Percentiles rank a stretch among this genome's conserved stretches.
phyloP scores from a whole-genome alignment of 169 alveolate species.

The Prorocentrum cordatum region DNA sequence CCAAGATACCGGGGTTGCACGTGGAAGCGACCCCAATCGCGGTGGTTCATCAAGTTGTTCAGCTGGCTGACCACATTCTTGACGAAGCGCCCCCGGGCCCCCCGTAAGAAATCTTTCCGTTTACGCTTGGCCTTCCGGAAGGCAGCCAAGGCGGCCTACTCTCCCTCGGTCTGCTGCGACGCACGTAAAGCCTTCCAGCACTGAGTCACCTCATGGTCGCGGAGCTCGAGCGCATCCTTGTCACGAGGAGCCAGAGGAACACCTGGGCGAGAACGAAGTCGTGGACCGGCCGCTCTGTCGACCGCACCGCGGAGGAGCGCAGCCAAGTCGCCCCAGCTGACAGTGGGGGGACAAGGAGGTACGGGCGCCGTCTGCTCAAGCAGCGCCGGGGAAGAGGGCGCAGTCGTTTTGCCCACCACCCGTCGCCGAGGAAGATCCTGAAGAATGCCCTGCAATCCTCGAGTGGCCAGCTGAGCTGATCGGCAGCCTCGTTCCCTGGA shows the following conservation, averaged over 20 bases:
- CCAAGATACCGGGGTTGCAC: not conserved
- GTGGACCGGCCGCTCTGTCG: not conserved
- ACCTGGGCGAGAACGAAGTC: not conserved
- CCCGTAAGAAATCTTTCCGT: not conserved
- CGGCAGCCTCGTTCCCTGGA: not conserved
- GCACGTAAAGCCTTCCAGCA: not conserved
- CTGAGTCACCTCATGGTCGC: not conserved
- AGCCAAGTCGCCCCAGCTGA: not conserved
- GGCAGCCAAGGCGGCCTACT: not conserved
- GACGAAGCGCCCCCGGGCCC: not conserved
- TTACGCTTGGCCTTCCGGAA: not conserved
- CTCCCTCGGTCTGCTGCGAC: not conserved
- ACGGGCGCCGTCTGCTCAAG: no score
- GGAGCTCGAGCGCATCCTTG: not conserved
- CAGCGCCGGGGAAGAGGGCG: not conserved
- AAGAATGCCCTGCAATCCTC: not conserved
- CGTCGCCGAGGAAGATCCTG: not conserved
- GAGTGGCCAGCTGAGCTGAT: not conserved
- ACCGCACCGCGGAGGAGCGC: not conserved
- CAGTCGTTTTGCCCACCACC: not conserved
- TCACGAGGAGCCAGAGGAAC: not conserved
- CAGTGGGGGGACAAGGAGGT: not conserved
- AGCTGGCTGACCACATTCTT: not conserved
- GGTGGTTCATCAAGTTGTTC: no score
- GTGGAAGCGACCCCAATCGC: not conserved